Evolutionary conservation across 1,284 basidiomycete species (phyloP), one percentile per base, ranked within the genome.

Genomic region (Tilletia indica): DNA sequence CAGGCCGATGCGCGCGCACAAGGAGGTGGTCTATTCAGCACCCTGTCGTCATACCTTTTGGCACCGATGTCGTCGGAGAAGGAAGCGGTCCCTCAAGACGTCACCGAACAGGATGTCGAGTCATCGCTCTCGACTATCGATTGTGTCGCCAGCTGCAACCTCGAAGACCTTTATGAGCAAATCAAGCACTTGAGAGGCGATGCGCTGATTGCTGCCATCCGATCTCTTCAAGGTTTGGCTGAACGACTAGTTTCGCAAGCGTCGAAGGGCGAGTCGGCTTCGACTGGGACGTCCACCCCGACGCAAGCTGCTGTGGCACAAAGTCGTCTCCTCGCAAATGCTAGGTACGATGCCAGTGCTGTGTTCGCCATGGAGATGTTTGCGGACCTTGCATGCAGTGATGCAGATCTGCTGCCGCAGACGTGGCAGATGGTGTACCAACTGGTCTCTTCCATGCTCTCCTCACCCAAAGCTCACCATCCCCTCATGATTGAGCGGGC

Each of bases 81-180:
- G 49, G 87, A 89, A 21, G 85, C 91, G 16, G 77, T 79, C 0
- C 89, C 93, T 2, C 92, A 93, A 11, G 85, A 86, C 56, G 84
- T 85, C 16, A 93, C 91, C 0, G 92, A 94, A 36, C 88, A 91
- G 38, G 95, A 99, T 79, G 87, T 98, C 25, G 97, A 99, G 85
- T 94, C 91, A 72, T 97, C 96, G 0, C 87, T 99, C 8, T 95
- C 93, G 75, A 92, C 97, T 0, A 92, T 97, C 66, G 97, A 99
- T 83, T 98, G 94, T 82, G 91, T 99, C 74, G 91, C 90, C 2
- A 94, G 93, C 8, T 99, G 97, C 85, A 90, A 92, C 67, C 86
- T 99, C 34, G 95, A 98, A 77, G 94, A 97, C 82, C 87, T 99
- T 1, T 98, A 98, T 85, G 90, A 89, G 56, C 93, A 98, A 84